Percentiles rank a stretch among this genome's conserved stretches.
These are phyloP conservation scores for Tricholoma hemisulphureum DNA, from an alignment of 768 basidiomycete species.

Conservation along the genomic window DNA sequence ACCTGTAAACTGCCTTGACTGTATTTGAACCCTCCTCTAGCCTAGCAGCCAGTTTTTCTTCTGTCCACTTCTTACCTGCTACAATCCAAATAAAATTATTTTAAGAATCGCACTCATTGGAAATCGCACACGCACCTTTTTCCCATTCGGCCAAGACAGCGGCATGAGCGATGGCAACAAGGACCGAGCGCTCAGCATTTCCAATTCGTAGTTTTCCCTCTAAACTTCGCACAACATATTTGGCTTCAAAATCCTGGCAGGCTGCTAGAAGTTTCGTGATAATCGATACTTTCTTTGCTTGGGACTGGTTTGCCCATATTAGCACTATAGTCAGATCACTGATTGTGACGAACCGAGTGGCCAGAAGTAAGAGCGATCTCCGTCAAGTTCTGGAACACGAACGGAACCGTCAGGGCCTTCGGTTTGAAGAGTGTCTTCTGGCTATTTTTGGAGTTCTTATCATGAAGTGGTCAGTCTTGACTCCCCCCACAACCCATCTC, in stretches of 20 bases:
- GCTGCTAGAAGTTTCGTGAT: constrained; percentile 93
- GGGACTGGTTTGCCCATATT: constrained; percentile 58
- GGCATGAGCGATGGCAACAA: constrained; percentile 93
- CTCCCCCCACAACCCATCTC: neutral
- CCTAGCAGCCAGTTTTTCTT: constrained; percentile 67
- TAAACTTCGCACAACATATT: constrained; percentile 92
- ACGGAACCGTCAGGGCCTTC: constrained; percentile 83
- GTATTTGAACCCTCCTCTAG: constrained; percentile 75
- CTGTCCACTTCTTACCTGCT: constrained; percentile 74
- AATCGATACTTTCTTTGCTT: constrained; percentile 91
- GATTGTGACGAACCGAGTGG: constrained; percentile 56
- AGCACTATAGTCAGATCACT: neutral
- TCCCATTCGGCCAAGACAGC: constrained; percentile 80
- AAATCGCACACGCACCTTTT: constrained; percentile 19
- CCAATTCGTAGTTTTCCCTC: constrained; percentile 98
- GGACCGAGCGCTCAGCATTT: constrained; percentile 92
- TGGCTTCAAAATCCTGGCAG: constrained; percentile 89
- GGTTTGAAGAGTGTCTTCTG: constrained; percentile 95
- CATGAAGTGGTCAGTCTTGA: neutral
- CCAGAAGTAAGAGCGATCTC: constrained; percentile 89
- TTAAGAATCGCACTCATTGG: neutral
- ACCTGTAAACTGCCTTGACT: constrained; percentile 95
- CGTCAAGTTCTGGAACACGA: constrained; percentile 84
- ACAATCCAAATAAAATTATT: constrained; percentile 3
- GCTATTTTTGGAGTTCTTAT: constrained; percentile 85